These are phyloP conservation scores for Lachnellula cervina DNA, from an alignment of 2,329 filamentous ascomycete genomes.

Conservation along the genomic window DNA sequence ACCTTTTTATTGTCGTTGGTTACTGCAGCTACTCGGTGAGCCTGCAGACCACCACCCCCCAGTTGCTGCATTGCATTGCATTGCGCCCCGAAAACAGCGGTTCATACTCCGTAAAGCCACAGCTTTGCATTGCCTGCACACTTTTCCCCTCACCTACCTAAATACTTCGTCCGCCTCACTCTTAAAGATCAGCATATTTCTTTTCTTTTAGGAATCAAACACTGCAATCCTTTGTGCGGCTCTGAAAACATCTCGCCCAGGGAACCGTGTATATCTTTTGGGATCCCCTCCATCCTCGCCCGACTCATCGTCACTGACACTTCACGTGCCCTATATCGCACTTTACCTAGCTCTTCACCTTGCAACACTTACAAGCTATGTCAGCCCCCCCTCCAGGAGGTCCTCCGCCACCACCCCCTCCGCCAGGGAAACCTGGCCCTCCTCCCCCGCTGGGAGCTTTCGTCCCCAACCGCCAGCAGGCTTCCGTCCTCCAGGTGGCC, in stretches of 20 bases:
- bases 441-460: conserved; percentile 3
- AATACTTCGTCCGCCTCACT: conserved; percentile 1
- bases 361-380: not conserved
- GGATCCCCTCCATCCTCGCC: conserved; percentile 1
- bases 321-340: not conserved
- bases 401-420: conserved; percentile 14
- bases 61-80: not conserved
- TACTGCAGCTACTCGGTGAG: not conserved
- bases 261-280: not conserved
- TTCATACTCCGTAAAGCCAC: not conserved
- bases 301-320: not conserved
- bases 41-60: not conserved
- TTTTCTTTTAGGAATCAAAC: not conserved
- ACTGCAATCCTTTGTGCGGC: conserved; percentile 1
- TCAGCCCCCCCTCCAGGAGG: not conserved
- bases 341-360: not conserved
- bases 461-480: not conserved
- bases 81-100: not conserved
- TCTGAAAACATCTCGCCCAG: not conserved
- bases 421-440: not conserved
- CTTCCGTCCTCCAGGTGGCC: not conserved
- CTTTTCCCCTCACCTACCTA: not conserved
- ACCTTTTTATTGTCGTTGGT: not conserved
- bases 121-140: not conserved
- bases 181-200: not conserved